These are phyloP conservation scores for Metschnikowia rubicola DNA, from an alignment of 805 yeast genomes.

Conservation along the genomic window DNA sequence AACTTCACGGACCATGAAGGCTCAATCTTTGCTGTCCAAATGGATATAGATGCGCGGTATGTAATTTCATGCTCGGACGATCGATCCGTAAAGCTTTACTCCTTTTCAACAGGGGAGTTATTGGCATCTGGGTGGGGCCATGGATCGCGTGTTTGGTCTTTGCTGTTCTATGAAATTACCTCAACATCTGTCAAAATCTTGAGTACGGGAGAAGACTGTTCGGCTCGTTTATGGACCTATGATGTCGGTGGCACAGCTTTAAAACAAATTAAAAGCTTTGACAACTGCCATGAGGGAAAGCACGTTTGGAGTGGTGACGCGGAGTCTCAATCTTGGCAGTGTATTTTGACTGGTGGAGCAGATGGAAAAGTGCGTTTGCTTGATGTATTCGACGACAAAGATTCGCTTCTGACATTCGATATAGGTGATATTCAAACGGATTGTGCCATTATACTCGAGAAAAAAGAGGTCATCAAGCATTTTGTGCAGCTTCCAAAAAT, in stretches of 20 bases:
- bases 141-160: constrained; percentile 87
- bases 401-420: background rate
- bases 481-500: constrained; percentile 44
- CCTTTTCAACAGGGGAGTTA: constrained; percentile 50
- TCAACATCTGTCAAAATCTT: constrained; percentile 41
- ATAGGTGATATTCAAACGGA: background rate
- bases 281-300: constrained; percentile 73
- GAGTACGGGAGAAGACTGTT: constrained; percentile 80
- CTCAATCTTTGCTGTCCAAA: constrained; percentile 76
- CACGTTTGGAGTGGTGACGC: constrained; percentile 82
- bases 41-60: constrained; percentile 52
- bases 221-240: constrained; percentile 74
- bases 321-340: constrained; percentile 32
- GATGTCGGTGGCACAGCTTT: constrained; percentile 26
- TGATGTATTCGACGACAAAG: constrained; percentile 28
- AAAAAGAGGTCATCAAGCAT: constrained; percentile 60
- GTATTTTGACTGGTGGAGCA: constrained; percentile 87
- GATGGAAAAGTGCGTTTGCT: constrained; percentile 78
- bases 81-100: constrained; percentile 79
- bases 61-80: constrained; percentile 91
- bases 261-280: constrained; percentile 46
- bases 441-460: constrained; percentile 20
- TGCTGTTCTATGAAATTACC: constrained; percentile 50
- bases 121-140: constrained; percentile 95
- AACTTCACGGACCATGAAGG: constrained; percentile 80